phyloP scores from a whole-genome alignment of 192 early-diverging fungal genomes.

The Jimgerdemannia flammicorona region DNA sequence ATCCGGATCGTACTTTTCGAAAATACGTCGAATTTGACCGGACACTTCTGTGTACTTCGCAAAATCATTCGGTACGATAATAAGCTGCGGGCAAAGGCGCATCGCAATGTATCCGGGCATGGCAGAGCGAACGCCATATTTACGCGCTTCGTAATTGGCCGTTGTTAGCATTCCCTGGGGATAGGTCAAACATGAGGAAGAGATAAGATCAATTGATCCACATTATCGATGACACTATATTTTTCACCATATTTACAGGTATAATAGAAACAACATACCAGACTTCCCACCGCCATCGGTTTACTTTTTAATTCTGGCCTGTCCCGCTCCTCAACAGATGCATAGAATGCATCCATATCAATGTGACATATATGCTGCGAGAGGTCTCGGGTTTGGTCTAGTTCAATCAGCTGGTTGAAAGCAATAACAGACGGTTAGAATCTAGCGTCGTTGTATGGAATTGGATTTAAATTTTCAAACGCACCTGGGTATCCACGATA shows the following conservation, averaged over 20 bases:
- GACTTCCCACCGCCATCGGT: slow-evolving; percentile 43
- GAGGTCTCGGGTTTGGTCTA: slow-evolving; percentile 44
- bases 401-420: slow-evolving; percentile 1
- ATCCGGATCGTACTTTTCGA: slow-evolving; percentile 58
- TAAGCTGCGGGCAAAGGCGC: slow-evolving; percentile 56
- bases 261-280: neutral
- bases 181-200: neutral
- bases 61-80: slow-evolving; percentile 44
- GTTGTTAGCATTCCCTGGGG: slow-evolving; percentile 47
- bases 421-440: neutral
- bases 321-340: slow-evolving; percentile 67
- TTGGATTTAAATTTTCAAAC: neutral
- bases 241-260: too few relatives aligned
- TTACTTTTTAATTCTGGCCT: slow-evolving; percentile 50
- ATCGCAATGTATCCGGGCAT: slow-evolving; percentile 63
- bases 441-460: too few relatives aligned
- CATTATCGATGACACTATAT: neutral
- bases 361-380: slow-evolving; percentile 54
- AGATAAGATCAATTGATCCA: neutral
- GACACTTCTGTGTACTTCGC: slow-evolving; percentile 47
- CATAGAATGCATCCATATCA: slow-evolving; percentile 76
- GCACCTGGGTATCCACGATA: slow-evolving; percentile 36
- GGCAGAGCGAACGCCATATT: slow-evolving; percentile 62
- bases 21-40: slow-evolving; percentile 45
- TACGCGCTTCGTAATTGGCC: slow-evolving; percentile 62